Conservation (phyloP, 192 early-diverging fungal genomes). For the Backusella tuberculispora region DNA sequence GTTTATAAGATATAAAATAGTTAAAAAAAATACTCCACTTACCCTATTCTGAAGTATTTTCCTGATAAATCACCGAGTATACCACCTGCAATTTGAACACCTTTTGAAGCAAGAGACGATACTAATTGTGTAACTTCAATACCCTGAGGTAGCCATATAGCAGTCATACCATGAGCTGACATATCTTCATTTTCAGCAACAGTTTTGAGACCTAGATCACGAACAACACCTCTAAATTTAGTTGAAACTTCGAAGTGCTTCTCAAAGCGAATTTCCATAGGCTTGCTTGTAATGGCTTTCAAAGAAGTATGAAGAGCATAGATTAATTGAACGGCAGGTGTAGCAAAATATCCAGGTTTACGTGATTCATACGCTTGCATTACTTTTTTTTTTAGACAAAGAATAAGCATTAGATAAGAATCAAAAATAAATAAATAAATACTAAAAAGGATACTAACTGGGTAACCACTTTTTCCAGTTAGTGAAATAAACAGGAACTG, state of each 20-base stretch:
- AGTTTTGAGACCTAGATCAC: slow-evolving; percentile 75
- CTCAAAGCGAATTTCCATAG: slow-evolving; percentile 79
- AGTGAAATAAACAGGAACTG: slow-evolving; percentile 87
- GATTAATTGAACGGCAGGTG: slow-evolving; percentile 93
- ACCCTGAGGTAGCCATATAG: slow-evolving; percentile 85
- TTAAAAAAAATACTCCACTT: slow-evolving; percentile 2
- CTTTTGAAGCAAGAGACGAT: slow-evolving; percentile 73
- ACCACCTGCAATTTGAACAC: slow-evolving; percentile 92
- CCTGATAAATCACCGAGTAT: slow-evolving; percentile 79
- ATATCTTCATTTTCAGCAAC: slow-evolving; percentile 61
- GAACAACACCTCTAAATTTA: slow-evolving; percentile 74
- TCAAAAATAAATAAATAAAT: not conserved
- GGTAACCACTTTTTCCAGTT: slow-evolving; percentile 96
- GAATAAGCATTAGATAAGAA: not conserved
- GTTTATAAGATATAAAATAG: not conserved
- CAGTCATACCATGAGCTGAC: slow-evolving; percentile 81
- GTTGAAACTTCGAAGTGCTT: slow-evolving; percentile 76
- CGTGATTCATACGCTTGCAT: slow-evolving; percentile 96
- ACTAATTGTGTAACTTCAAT: slow-evolving; percentile 79
- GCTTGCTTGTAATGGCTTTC: slow-evolving; percentile 68
- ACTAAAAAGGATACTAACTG: slow-evolving; percentile 39
- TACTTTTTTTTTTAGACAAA: slow-evolving; percentile 48
- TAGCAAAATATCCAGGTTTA: slow-evolving; percentile 94
- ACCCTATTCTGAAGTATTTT: slow-evolving; percentile 94
- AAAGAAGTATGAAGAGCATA: slow-evolving; percentile 86